Percentiles rank a stretch among this genome's conserved stretches.
phyloP scores from a whole-genome alignment of 306 rosid genomes.

The Macrotyloma uniflorum region DNA sequence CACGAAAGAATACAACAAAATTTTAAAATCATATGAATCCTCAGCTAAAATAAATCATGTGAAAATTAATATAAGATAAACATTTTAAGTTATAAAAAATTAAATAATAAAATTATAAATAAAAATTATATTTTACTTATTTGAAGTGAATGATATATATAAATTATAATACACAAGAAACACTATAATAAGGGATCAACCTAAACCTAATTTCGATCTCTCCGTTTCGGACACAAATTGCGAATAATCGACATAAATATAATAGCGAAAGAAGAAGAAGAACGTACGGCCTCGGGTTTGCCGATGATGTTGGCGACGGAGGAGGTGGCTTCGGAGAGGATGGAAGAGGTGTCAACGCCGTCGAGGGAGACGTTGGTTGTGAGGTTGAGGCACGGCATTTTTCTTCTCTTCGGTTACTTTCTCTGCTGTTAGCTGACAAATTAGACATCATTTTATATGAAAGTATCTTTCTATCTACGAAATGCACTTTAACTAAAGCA shows the following conservation, averaged over 20 bases:
- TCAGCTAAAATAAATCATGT: background rate
- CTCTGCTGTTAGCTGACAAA: background rate
- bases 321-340: constrained; percentile 93
- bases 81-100: background rate
- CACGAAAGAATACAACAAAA: background rate
- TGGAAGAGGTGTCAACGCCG: constrained; percentile 82
- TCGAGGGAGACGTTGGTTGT: constrained; percentile 78
- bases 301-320: constrained; percentile 71
- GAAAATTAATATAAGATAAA: background rate
- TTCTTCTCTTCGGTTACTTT: constrained; percentile 20
- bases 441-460: no score
- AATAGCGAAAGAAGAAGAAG: background rate
- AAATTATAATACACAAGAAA: background rate
- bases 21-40: background rate
- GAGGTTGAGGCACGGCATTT: constrained; percentile 91
- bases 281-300: constrained; percentile 78
- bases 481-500: no score
- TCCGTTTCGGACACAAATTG: background rate
- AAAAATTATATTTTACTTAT: no score
- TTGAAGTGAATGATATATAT: no score
- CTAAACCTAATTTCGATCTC: background rate
- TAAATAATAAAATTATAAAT: no score
- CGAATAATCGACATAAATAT: background rate
- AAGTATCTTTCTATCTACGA: no score
- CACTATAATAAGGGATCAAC: background rate